Percentiles rank a stretch among this genome's conserved stretches.
phyloP scores from a whole-genome alignment of 2,329 filamentous ascomycete genomes.

The Phaeoacremonium minimum region DNA sequence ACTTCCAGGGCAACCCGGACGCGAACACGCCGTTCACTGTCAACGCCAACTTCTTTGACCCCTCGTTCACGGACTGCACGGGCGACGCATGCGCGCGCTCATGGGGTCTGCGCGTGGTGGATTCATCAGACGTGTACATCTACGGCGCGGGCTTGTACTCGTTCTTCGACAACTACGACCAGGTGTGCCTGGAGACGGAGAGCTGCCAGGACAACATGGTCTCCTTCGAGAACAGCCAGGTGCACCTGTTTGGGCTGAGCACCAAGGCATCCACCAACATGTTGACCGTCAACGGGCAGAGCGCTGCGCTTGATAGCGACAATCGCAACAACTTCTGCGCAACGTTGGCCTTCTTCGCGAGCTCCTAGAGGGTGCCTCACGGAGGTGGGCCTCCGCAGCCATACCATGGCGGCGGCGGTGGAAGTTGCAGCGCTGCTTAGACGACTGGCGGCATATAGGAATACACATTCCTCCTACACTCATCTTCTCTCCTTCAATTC shows the following conservation, averaged over 20 bases:
- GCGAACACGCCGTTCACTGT: conserved; percentile 60
- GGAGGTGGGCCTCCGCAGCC: no score
- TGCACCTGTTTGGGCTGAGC: conserved; percentile 65
- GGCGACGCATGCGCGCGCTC: conserved; percentile 61
- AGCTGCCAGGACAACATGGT: conserved; percentile 78
- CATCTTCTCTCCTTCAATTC: no score
- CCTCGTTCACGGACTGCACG: conserved; percentile 61
- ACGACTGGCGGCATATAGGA: no score
- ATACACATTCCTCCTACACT: no score
- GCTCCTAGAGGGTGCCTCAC: no score
- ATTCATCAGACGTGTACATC: conserved; percentile 63
- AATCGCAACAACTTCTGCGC: conserved; percentile 65
- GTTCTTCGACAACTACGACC: conserved; percentile 79
- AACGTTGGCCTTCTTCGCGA: conserved; percentile 49
- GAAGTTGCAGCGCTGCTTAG: conserved; percentile 2
- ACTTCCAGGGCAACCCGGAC: conserved; percentile 80
- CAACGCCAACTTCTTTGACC: conserved; percentile 58
- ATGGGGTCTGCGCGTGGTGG: conserved; percentile 69
- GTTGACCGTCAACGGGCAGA: conserved; percentile 57
- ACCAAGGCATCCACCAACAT: conserved; percentile 75
- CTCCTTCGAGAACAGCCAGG: conserved; percentile 59
- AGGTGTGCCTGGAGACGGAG: conserved; percentile 62
- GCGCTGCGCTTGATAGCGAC: conserved; percentile 50
- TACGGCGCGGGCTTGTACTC: conserved; percentile 75
- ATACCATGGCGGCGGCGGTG: conserved; percentile 3